These are phyloP conservation scores for Fusarium sp. DNA, from an alignment of 2,329 filamentous ascomycete genomes.

Conservation along the genomic window DNA sequence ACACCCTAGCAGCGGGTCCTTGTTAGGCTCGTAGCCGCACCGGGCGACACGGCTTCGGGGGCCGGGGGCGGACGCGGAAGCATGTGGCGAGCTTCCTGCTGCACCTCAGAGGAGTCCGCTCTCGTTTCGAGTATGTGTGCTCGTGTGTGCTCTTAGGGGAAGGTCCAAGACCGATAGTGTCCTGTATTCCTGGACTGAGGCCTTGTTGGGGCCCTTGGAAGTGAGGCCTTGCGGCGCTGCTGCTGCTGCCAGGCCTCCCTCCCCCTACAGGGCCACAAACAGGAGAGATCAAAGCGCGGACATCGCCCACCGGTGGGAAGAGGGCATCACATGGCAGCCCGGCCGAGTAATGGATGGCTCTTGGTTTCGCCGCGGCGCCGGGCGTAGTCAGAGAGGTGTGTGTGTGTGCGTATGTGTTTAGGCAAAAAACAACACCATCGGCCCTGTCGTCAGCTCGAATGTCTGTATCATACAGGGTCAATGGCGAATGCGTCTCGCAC, in stretches of 20 bases:
- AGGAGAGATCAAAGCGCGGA: not conserved
- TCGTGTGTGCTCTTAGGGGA: conserved; percentile 9
- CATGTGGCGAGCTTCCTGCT: conserved; percentile 29
- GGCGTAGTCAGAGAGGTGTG: not conserved
- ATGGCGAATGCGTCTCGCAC: not conserved
- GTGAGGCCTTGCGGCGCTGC: not conserved
- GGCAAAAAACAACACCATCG: conserved; percentile 1
- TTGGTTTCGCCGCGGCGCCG: not conserved
- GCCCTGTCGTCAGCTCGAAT: not conserved
- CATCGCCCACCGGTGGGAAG: not conserved
- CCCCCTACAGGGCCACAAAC: not conserved
- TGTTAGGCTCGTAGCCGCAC: conserved; percentile 5
- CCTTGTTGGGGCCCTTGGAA: not conserved
- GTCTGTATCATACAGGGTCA: conserved; percentile 9
- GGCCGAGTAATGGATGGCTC: conserved; percentile 8
- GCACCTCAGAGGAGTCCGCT: conserved; percentile 2
- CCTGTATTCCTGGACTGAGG: not conserved
- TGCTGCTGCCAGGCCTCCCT: not conserved
- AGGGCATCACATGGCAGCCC: conserved; percentile 3
- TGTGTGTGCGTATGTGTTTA: not conserved
- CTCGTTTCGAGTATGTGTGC: not conserved
- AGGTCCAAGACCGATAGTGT: not conserved
- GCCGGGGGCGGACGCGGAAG: conserved; percentile 37
- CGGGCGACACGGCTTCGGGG: conserved; percentile 36
- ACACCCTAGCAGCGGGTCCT: conserved; percentile 33